phyloP scores from a whole-genome alignment of 1,284 basidiomycete genomes.

The Thecaphora thlaspeos region DNA sequence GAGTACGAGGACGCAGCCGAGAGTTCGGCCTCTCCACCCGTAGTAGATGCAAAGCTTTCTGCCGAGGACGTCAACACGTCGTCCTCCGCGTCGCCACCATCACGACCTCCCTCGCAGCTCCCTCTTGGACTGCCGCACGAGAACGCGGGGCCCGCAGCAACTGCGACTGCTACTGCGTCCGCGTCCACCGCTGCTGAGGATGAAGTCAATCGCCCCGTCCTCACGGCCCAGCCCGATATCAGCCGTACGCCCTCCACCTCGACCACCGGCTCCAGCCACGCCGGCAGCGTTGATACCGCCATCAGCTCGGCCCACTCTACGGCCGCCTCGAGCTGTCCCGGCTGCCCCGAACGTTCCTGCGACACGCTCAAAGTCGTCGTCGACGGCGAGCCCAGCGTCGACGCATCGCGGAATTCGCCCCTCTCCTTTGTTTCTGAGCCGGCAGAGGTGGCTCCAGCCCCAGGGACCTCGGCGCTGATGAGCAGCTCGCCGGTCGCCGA shows the following conservation, averaged over 20 bases:
- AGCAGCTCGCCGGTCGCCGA: neutral
- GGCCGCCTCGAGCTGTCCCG: constrained; percentile 13
- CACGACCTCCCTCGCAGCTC: neutral
- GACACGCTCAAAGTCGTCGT: constrained; percentile 21
- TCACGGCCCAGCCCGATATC: constrained; percentile 39
- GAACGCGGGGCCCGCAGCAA: too few species aligned
- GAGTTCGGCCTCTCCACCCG: too few species aligned
- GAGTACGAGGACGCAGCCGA: neutral
- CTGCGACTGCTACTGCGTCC: too few species aligned
- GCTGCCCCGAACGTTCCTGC: constrained; percentile 20
- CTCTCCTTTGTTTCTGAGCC: constrained; percentile 21
- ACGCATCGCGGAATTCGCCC: constrained; percentile 17
- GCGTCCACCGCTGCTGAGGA: neutral
- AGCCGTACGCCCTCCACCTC: constrained; percentile 51
- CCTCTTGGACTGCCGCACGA: too few species aligned
- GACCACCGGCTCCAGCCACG: constrained; percentile 38
- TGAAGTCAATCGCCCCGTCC: neutral
- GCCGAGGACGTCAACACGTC: too few species aligned
- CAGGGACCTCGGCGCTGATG: too few species aligned
- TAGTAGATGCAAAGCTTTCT: too few species aligned
- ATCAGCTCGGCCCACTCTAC: constrained; percentile 33
- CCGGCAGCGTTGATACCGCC: constrained; percentile 34
- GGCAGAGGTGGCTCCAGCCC: constrained; percentile 5
- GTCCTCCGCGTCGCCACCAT: neutral
- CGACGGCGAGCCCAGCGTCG: constrained; percentile 5